These are phyloP conservation scores for Penicillium sp. DNA, from an alignment of 2,329 filamentous ascomycete genomes.

Conservation along the genomic window DNA sequence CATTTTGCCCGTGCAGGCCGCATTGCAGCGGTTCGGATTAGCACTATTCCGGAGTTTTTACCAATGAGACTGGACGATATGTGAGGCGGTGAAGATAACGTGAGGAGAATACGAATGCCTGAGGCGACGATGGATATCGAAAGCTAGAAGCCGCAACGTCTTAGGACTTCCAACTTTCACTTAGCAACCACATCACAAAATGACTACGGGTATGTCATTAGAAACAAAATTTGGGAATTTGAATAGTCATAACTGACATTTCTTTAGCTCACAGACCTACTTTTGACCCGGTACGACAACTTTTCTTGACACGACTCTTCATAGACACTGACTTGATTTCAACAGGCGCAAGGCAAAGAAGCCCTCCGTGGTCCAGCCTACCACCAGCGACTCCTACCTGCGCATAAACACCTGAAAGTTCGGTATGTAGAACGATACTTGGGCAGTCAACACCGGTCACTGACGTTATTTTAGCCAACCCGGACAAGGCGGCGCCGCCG, in stretches of 20 bases:
- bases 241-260: slow-evolving; percentile 22
- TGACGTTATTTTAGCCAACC: slow-evolving; percentile 56
- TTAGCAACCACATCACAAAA: slow-evolving; percentile 20
- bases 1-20: slow-evolving; percentile 21
- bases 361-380: slow-evolving; percentile 89
- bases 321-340: slow-evolving; percentile 28
- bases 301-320: background rate
- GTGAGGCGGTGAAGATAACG: background rate
- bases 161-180: background rate
- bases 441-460: background rate
- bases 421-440: slow-evolving; percentile 51
- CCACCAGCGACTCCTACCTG: slow-evolving; percentile 91
- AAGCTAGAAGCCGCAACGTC: background rate
- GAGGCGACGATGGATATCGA: background rate
- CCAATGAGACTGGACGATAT: background rate
- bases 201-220: slow-evolving; percentile 43
- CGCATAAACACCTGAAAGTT: slow-evolving; percentile 89
- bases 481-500: slow-evolving; percentile 84
- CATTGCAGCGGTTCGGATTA: slow-evolving; percentile 6
- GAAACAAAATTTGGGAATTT: no score
- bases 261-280: slow-evolving; percentile 75
- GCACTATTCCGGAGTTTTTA: background rate
- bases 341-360: slow-evolving; percentile 86
- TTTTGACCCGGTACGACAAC: slow-evolving; percentile 75
- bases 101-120: slow-evolving; percentile 6